phyloP scores from a whole-genome alignment of 2,329 filamentous ascomycete genomes.

The Pyrenophora graminea region DNA sequence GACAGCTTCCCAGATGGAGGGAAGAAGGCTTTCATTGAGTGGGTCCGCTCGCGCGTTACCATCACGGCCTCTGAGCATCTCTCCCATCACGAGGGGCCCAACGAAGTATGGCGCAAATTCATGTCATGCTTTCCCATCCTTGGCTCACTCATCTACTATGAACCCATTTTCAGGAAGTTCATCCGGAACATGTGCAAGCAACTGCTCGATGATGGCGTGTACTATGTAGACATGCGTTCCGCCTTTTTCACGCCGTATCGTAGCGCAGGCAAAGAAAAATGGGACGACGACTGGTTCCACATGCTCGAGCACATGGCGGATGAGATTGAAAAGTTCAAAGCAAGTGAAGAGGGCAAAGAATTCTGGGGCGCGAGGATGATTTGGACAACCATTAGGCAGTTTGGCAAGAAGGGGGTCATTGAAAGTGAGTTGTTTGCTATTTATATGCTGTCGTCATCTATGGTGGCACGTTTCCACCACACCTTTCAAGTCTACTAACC shows the following conservation, averaged over 20 bases:
- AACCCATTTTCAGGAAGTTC: conserved; percentile 82
- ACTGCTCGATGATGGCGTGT: conserved; percentile 79
- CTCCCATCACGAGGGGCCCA: conserved; percentile 79
- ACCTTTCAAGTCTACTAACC: background rate
- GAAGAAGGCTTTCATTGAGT: conserved; percentile 71
- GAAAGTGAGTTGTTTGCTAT: conserved; percentile 54
- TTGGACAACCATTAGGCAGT: conserved; percentile 74
- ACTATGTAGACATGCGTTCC: conserved; percentile 80
- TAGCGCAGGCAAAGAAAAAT: conserved; percentile 64
- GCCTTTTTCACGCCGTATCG: conserved; percentile 75
- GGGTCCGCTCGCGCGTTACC: conserved; percentile 74
- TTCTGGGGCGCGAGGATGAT: conserved; percentile 89
- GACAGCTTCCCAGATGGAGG: conserved; percentile 76
- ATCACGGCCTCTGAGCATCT: conserved; percentile 74
- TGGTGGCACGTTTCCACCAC: background rate
- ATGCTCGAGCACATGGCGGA: conserved; percentile 77
- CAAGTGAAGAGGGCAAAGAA: conserved; percentile 67
- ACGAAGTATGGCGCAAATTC: conserved; percentile 86
- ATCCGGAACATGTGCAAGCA: conserved; percentile 71
- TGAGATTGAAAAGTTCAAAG: conserved; percentile 76
- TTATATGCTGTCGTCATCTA: background rate
- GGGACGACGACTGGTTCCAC: conserved; percentile 69
- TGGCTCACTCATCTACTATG: conserved; percentile 79
- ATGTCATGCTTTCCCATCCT: conserved; percentile 73
- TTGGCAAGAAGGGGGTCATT: conserved; percentile 68